Conservation (phyloP, 352 stramenopile genomes). For the Pythium myriotylum region DNA sequence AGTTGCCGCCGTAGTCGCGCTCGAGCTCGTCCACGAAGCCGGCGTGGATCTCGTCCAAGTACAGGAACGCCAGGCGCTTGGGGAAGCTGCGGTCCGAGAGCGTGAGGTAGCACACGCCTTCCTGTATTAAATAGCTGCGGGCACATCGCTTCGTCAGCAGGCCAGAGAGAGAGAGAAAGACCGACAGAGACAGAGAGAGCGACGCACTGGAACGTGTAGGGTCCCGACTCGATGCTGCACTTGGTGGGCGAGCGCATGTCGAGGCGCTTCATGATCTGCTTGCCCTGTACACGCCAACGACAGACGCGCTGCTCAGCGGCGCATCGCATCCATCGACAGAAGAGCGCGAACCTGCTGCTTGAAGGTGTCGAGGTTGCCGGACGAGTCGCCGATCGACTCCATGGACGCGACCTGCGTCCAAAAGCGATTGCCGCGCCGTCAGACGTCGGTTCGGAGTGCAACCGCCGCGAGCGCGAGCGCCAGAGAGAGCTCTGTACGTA, state of each 20-base stretch:
- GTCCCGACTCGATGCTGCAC: slow-evolving; percentile 93
- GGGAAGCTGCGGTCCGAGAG: slow-evolving; percentile 96
- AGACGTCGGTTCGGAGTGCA: not conserved
- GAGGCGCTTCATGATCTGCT: slow-evolving; percentile 94
- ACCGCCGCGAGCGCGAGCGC: not conserved
- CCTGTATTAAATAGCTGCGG: slow-evolving; percentile 95
- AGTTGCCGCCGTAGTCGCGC: slow-evolving; percentile 91
- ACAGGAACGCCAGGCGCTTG: slow-evolving; percentile 97
- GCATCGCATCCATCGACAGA: no score
- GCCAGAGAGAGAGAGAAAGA: no score
- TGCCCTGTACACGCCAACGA: slow-evolving; percentile 55
- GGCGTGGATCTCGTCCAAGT: slow-evolving; percentile 95
- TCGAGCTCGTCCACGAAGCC: slow-evolving; percentile 95
- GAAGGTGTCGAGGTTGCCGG: slow-evolving; percentile 86
- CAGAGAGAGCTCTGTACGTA: slow-evolving; percentile 30
- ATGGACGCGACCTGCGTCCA: slow-evolving; percentile 89
- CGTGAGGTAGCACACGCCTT: slow-evolving; percentile 97
- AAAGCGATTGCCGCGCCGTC: slow-evolving; percentile 7
- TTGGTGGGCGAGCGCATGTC: slow-evolving; percentile 91
- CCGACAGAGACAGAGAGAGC: no score
- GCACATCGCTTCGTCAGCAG: not conserved
- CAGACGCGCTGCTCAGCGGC: no score
- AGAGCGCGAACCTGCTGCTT: slow-evolving; percentile 78
- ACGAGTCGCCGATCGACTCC: slow-evolving; percentile 86
- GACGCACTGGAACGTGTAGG: slow-evolving; percentile 92